These are phyloP conservation scores for Elasticomyces elasticus DNA, from an alignment of 495 filamentous ascomycete species.

Conservation along the genomic window DNA sequence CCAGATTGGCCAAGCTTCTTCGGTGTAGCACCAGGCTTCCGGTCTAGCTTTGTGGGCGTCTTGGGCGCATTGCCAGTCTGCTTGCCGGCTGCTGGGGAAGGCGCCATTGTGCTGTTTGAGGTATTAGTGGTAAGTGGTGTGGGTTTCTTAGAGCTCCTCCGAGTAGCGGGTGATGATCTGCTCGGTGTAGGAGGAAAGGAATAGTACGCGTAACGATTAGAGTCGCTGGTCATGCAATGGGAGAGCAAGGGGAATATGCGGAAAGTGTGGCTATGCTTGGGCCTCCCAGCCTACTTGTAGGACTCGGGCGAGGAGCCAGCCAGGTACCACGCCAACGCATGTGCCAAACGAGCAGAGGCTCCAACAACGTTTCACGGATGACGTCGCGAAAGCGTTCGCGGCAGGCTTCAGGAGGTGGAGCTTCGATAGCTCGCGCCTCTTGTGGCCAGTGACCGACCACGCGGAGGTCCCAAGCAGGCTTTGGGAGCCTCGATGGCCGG, in stretches of 20 bases:
- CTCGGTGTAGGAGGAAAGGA: constrained; percentile 42
- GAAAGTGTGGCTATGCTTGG: constrained; percentile 14
- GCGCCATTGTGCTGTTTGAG: constrained; percentile 34
- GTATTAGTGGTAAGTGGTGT: constrained; percentile 28
- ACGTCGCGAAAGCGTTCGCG: constrained; percentile 1
- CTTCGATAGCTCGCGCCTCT: constrained; percentile 18
- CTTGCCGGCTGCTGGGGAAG: constrained; percentile 42
- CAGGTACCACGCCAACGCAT: no score
- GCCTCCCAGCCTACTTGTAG: not conserved
- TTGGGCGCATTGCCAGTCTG: constrained; percentile 29
- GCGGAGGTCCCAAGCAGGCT: constrained; percentile 8
- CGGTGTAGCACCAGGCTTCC: constrained; percentile 38
- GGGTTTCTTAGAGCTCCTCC: constrained; percentile 23
- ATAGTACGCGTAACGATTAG: constrained; percentile 42
- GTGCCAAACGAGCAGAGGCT: no score
- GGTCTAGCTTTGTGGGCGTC: constrained; percentile 43
- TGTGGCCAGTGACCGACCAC: constrained; percentile 12
- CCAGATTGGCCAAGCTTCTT: constrained; percentile 34
- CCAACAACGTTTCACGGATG: constrained; percentile 8
- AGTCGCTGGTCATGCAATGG: constrained; percentile 38
- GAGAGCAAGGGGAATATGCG: constrained; percentile 1
- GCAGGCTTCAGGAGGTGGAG: not conserved
- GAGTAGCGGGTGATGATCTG: constrained; percentile 31
- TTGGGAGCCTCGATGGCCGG: not conserved
- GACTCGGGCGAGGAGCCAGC: not conserved